Conservation (phyloP, 2,329 filamentous ascomycete genomes). For the Dactylonectria estremocensis region DNA sequence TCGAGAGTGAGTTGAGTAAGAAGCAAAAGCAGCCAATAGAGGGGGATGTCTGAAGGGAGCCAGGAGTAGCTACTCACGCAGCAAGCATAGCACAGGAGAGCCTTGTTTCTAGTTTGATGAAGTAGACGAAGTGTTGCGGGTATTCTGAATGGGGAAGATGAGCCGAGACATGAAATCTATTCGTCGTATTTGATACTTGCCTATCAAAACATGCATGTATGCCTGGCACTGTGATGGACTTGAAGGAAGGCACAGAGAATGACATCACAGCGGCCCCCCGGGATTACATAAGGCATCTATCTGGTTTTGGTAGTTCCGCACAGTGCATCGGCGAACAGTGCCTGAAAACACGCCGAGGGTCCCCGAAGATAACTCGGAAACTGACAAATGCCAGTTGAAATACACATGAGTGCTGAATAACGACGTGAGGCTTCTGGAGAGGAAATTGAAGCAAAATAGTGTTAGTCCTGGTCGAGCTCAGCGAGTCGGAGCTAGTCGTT, state of each 20-base stretch:
- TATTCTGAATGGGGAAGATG: too few relatives aligned
- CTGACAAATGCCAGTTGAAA: not conserved
- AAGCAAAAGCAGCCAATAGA: constrained; percentile 28
- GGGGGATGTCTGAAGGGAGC: constrained; percentile 6
- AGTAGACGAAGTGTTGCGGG: not conserved
- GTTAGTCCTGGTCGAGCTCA: not conserved
- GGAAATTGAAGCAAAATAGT: not conserved
- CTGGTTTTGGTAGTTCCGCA: not conserved
- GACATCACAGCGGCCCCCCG: not conserved
- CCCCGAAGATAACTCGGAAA: constrained; percentile 11
- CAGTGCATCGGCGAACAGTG: constrained; percentile 28
- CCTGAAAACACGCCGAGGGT: constrained; percentile 4
- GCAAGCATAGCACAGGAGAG: too few relatives aligned
- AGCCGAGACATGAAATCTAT: too few relatives aligned
- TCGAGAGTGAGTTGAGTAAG: constrained; percentile 62
- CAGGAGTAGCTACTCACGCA: constrained; percentile 7
- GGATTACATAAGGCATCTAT: too few relatives aligned
- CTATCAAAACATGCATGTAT: too few relatives aligned
- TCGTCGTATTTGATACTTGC: too few relatives aligned
- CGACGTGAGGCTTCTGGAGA: not conserved
- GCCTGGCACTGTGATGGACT: too few relatives aligned
- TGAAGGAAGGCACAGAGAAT: not conserved
- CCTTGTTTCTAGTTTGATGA: constrained; percentile 3
- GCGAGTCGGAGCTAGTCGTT: constrained; percentile 1
- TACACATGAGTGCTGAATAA: not conserved